These are phyloP conservation scores for Cercospora nicotianae DNA, from an alignment of 2,329 filamentous ascomycete species.

Conservation along the genomic window DNA sequence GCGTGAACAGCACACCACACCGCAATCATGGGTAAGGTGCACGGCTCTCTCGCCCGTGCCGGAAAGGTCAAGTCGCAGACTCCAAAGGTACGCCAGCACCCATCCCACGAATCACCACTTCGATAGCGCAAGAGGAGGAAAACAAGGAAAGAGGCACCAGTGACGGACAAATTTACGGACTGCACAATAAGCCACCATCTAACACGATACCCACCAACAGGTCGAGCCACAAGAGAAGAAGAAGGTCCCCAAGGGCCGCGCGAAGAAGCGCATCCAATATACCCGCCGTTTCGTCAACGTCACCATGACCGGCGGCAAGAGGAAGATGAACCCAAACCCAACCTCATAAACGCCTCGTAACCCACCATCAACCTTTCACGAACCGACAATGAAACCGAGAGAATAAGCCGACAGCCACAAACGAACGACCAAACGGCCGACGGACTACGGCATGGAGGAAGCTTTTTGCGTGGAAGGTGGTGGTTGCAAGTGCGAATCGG, in stretches of 20 bases:
- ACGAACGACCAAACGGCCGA: constrained; percentile 2
- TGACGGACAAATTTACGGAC: background rate
- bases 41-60: constrained; percentile 92
- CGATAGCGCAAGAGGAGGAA: background rate
- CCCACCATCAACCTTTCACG: background rate
- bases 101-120: background rate
- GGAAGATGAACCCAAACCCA: constrained; percentile 95
- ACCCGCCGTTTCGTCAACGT: constrained; percentile 98
- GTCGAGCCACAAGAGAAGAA: constrained; percentile 92
- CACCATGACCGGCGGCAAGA: constrained; percentile 95
- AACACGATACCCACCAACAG: constrained; percentile 46
- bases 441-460: background rate
- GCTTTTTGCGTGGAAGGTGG: constrained; percentile 5
- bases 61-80: constrained; percentile 98
- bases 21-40: constrained; percentile 85
- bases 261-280: constrained; percentile 95
- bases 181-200: constrained; percentile 10
- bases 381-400: constrained; percentile 1
- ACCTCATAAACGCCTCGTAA: constrained; percentile 57
- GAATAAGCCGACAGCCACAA: background rate
- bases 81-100: constrained; percentile 68
- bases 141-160: background rate
- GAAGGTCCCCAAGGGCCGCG: constrained; percentile 95
- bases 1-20: constrained; percentile 31
- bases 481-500: background rate